These are phyloP conservation scores for Nissolia schottii DNA, from an alignment of 306 rosid genomes.

Conservation along the genomic window DNA sequence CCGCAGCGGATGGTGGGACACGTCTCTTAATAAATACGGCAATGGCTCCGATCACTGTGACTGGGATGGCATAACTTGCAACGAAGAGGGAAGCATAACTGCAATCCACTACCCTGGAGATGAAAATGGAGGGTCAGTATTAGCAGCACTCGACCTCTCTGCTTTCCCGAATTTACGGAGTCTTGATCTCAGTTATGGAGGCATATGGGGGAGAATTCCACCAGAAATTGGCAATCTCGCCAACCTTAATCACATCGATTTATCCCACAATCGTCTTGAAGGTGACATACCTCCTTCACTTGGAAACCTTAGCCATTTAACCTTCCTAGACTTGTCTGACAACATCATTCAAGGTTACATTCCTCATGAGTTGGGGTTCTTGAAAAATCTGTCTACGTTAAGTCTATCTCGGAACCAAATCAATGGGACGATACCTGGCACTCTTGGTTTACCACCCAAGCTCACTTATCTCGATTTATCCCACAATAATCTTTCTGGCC, in stretches of 20 bases:
- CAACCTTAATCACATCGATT: neutral
- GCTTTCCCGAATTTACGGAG: neutral
- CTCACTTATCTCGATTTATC: too few relatives aligned
- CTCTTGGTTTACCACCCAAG: too few relatives aligned
- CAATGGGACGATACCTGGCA: too few relatives aligned
- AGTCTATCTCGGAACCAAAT: neutral
- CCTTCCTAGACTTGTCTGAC: neutral
- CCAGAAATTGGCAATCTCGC: neutral
- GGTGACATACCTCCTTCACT: neutral
- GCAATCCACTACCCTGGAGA: rapidly evolving
- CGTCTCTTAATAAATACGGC: neutral
- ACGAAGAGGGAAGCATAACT: neutral
- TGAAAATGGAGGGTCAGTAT: neutral
- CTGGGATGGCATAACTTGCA: neutral
- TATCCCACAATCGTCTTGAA: neutral
- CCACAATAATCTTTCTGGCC: too few relatives aligned
- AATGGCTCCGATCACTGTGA: neutral
- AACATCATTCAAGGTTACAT: neutral
- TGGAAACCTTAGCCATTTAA: neutral
- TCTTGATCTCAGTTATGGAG: neutral
- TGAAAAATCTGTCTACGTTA: neutral
- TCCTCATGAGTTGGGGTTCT: neutral
- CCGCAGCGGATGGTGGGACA: neutral
- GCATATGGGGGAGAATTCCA: too few relatives aligned
- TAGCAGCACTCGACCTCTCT: neutral